Evolutionary conservation across 73 alveolate genomes (phyloP).

Genomic region (Effrenium voratum): DNA sequence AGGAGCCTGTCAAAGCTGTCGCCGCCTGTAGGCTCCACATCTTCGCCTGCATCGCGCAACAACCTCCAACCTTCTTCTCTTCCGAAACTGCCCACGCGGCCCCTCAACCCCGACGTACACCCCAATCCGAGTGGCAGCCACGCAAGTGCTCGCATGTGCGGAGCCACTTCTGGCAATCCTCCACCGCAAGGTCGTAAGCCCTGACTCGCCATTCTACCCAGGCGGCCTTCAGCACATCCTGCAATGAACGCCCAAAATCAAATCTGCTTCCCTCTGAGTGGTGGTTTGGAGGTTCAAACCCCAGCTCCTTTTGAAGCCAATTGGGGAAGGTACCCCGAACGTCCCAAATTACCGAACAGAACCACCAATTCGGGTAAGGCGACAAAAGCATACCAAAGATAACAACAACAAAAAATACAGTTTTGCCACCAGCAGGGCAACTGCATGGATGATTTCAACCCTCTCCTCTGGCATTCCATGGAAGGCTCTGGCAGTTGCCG

Average conservation of each 20-base stretch:
- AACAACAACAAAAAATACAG: neutral
- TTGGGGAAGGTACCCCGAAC: too few species aligned
- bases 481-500: constrained; percentile 65
- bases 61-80: neutral
- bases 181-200: constrained; percentile 75
- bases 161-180: constrained; percentile 88
- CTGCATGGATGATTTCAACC: neutral
- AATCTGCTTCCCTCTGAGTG: too few species aligned
- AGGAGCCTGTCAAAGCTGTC: constrained; percentile 76
- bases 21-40: constrained; percentile 88
- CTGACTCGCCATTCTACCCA: constrained; percentile 85
- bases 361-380: neutral
- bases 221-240: constrained; percentile 78
- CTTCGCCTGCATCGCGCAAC: constrained; percentile 50
- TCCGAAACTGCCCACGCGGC: too few species aligned
- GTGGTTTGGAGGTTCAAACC: too few species aligned
- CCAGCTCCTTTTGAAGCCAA: too few species aligned
- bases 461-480: constrained; percentile 87
- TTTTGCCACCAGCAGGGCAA: neutral
- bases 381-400: neutral
- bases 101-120: too few species aligned
- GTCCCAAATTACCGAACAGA: neutral
- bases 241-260: too few species aligned
- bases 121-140: constrained; percentile 44
- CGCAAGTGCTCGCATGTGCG: constrained; percentile 91